A percentile compares a stretch with the other conserved stretches of the same genome.
phyloP scores from a whole-genome alignment of 2,329 filamentous ascomycete species.

The Knoxdaviesia proteae region DNA sequence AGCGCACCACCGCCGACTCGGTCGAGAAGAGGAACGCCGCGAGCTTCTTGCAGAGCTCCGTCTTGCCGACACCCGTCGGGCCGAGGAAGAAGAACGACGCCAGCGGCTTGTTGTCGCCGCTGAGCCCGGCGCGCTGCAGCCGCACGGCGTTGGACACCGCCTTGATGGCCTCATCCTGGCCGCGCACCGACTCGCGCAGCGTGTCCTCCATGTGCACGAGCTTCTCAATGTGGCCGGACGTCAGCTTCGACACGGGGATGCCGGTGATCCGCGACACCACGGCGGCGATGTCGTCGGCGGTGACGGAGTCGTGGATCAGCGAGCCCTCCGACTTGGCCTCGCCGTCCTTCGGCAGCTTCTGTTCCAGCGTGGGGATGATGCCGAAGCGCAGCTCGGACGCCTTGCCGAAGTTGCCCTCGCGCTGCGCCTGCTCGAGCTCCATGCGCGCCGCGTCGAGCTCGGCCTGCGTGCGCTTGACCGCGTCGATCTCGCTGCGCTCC shows the following conservation, averaged over 20 bases:
- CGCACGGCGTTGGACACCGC: slow-evolving; percentile 85
- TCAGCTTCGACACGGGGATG: slow-evolving; percentile 81
- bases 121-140: slow-evolving; percentile 80
- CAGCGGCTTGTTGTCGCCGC: slow-evolving; percentile 74
- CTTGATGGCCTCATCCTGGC: slow-evolving; percentile 82
- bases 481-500: slow-evolving; percentile 67
- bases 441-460: slow-evolving; percentile 71
- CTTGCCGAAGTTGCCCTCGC: slow-evolving; percentile 69
- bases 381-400: slow-evolving; percentile 86
- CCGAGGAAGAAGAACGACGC: slow-evolving; percentile 97
- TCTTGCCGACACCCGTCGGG: slow-evolving; percentile 92
- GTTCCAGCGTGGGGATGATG: slow-evolving; percentile 62
- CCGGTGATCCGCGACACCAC: slow-evolving; percentile 85
- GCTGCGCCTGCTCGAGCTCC: slow-evolving; percentile 72
- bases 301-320: slow-evolving; percentile 86
- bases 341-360: slow-evolving; percentile 58
- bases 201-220: slow-evolving; percentile 90
- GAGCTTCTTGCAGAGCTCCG: slow-evolving; percentile 90
- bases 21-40: slow-evolving; percentile 86
- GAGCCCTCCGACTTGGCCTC: slow-evolving; percentile 21
- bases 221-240: slow-evolving; percentile 84
- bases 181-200: slow-evolving; percentile 63
- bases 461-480: slow-evolving; percentile 69
- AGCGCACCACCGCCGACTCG: slow-evolving; percentile 73
- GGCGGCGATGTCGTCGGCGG: slow-evolving; percentile 75